Base-by-base conservation (phyloP, 2,329 filamentous ascomycete species). In the Aspergillus sp. region DNA sequence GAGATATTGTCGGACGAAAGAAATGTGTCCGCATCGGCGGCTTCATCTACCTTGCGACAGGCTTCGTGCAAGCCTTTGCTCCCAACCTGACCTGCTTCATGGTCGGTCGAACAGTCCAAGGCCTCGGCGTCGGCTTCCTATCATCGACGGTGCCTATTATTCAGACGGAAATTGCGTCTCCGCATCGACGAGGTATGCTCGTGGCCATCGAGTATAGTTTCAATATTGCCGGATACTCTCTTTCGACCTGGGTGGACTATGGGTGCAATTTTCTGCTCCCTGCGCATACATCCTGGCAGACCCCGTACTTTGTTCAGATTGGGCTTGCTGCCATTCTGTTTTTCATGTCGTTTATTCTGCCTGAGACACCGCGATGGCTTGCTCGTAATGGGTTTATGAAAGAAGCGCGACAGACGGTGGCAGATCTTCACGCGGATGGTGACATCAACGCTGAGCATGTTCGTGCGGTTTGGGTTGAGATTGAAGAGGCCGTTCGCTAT, bases 111-210 rank as follows among this genome's bases (percentile, higher is more conserved):
- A 66, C 66, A 1, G 61, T 76, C 29, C 73, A 72, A 7, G 73
- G 73, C 27, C 48, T 76, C 27, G 73, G 73, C 8, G 76, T 75
- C 44, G 73, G 73, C 11, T 71, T 76, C 53, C 76, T 76, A 56
- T 75, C 72, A 3, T 66, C 65, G 5, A 73, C 71, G 0, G 72
- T 74, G 26, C 72, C 71, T 1, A 70, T 66, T 3, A 75, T 71
- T 39, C 70, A 74, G 58, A 66, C 70, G 5, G 72, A 76, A 48
- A 73, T 70, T 52, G 69, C 70, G 4, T 64, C 60, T 39, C 70
- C 76, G 0, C 71, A 71, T 46, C 79, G 78, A 56, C 71, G 77
- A 39, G 78, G 78, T 37, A 70, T 78, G 12, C 62, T 81, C 34
- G 78, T 81, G 49, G 78, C 76, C 53, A 76, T 80, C 45, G 76